These are phyloP conservation scores for Neofusicoccum kwambonambiense DNA, from an alignment of 2,329 filamentous ascomycete species.

Conservation along the genomic window DNA sequence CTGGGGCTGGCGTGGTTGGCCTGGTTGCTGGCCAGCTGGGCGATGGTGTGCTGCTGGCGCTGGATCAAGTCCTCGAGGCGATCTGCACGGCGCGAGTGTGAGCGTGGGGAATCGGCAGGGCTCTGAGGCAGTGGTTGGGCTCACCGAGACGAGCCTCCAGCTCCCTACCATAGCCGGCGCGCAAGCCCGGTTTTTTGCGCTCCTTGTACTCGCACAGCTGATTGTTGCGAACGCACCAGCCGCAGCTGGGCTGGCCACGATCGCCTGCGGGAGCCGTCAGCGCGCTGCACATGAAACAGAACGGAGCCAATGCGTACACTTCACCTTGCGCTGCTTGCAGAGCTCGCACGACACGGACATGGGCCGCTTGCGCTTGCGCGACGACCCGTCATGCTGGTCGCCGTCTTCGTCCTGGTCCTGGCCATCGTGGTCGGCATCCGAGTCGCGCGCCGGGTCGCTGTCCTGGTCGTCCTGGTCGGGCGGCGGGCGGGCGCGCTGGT, in stretches of 20 bases:
- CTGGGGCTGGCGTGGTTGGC: constrained; percentile 19
- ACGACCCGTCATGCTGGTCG: constrained; percentile 15
- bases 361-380: constrained; percentile 51
- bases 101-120: constrained; percentile 22
- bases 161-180: constrained; percentile 61
- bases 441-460: constrained; percentile 28
- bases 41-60: constrained; percentile 47
- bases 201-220: constrained; percentile 68
- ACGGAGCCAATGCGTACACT: constrained; percentile 29
- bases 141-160: constrained; percentile 58
- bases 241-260: constrained; percentile 71
- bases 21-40: constrained; percentile 40
- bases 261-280: constrained; percentile 59
- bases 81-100: constrained; percentile 30
- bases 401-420: constrained; percentile 22
- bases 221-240: constrained; percentile 68
- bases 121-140: constrained; percentile 29
- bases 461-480: constrained; percentile 32
- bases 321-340: constrained; percentile 77
- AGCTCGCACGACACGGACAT: constrained; percentile 64
- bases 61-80: constrained; percentile 46
- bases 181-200: constrained; percentile 66
- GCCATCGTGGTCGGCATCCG: constrained; percentile 32
- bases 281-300: not conserved
- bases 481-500: constrained; percentile 2